phyloP scores from a whole-genome alignment of 2,329 filamentous ascomycete species.

The Diaporthe sp. region DNA sequence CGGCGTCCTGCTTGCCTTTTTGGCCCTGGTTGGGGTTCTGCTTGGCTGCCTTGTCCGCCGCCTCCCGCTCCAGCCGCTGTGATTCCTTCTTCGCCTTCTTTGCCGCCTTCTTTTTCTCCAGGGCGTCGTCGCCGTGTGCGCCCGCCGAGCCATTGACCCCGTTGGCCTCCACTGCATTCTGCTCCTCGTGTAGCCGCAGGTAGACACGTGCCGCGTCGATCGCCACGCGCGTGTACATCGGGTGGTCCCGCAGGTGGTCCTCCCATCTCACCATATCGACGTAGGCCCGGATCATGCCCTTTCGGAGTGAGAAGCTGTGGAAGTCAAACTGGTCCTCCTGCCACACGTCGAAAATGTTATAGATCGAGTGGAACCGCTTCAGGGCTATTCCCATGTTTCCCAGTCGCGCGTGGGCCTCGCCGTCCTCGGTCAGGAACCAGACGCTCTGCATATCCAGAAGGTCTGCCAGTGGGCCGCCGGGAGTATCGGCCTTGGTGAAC shows the following conservation, averaged over 20 bases:
- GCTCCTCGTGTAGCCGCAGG: constrained; percentile 82
- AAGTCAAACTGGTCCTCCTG: constrained; percentile 99
- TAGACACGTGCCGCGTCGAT: constrained; percentile 87
- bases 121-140: constrained; percentile 66
- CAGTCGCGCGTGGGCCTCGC: constrained; percentile 87
- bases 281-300: constrained; percentile 95
- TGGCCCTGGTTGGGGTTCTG: constrained; percentile 86
- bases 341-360: constrained; percentile 97
- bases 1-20: constrained; percentile 69
- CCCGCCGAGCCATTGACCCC: constrained; percentile 68
- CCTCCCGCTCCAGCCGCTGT: constrained; percentile 77
- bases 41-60: constrained; percentile 83
- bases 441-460: constrained; percentile 98
- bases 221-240: constrained; percentile 90
- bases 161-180: constrained; percentile 72
- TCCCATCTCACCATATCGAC: constrained; percentile 98
- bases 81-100: constrained; percentile 91
- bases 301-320: constrained; percentile 96
- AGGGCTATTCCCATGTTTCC: constrained; percentile 87
- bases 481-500: constrained; percentile 92
- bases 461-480: constrained; percentile 89
- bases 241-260: constrained; percentile 90
- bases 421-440: constrained; percentile 97
- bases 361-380: constrained; percentile 90
- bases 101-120: constrained; percentile 86